These are phyloP conservation scores for Botrytis fragariae DNA, from an alignment of 2,329 filamentous ascomycete species.

Conservation along the genomic window DNA sequence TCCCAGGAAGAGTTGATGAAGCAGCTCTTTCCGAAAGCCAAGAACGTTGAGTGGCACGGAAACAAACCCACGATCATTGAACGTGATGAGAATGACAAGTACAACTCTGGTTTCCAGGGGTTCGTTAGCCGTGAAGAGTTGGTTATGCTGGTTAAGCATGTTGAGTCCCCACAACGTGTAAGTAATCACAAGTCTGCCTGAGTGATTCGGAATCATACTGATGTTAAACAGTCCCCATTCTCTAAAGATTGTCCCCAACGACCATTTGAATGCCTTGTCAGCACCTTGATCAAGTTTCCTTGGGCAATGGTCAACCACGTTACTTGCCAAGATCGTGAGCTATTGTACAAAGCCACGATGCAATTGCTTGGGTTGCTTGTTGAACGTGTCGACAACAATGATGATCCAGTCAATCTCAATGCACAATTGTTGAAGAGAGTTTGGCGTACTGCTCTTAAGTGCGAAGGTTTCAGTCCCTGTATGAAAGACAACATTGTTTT, in stretches of 20 bases:
- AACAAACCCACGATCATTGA: conserved; percentile 44
- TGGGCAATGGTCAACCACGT: conserved; percentile 58
- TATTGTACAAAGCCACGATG: conserved; percentile 51
- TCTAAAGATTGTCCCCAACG: conserved; percentile 61
- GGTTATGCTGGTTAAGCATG: conserved; percentile 61
- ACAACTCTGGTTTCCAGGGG: conserved; percentile 54
- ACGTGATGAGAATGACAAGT: conserved; percentile 39
- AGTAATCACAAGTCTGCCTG: conserved; percentile 37
- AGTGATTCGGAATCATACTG: conserved; percentile 12
- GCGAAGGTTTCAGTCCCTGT: conserved; percentile 58
- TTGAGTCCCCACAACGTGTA: conserved; percentile 60
- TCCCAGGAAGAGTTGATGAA: conserved; percentile 57
- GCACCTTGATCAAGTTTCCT: conserved; percentile 51
- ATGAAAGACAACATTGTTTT: conserved; percentile 59
- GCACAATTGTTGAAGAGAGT: conserved; percentile 53
- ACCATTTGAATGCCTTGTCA: conserved; percentile 64
- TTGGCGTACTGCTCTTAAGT: conserved; percentile 51
- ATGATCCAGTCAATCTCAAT: conserved; percentile 49
- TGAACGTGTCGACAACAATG: conserved; percentile 42
- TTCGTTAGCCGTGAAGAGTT: conserved; percentile 63
- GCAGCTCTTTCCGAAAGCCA: conserved; percentile 59
- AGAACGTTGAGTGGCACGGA: conserved; percentile 55
- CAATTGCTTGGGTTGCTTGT: conserved; percentile 50
- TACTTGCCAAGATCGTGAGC: conserved; percentile 55
- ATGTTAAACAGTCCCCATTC: conserved; percentile 52